Base-by-base conservation (phyloP, 345 rosid species). In the Gossypium australe region DNA sequence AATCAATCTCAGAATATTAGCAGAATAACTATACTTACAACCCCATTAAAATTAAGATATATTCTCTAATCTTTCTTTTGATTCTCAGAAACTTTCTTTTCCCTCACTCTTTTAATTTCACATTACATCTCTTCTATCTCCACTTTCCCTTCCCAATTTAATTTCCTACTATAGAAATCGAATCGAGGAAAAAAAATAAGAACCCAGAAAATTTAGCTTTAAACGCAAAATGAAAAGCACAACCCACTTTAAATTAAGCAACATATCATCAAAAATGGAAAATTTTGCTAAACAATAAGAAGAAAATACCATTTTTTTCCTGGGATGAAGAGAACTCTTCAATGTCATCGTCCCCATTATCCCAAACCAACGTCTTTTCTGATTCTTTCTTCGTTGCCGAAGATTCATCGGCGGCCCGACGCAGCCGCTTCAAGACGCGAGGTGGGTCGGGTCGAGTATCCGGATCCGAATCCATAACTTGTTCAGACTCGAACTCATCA, bases 311-410 rank as follows among this genome's bases (percentile, higher is more conserved):
- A 67, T 45, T 43, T 65, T 82, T 88, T 8, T 92, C 97, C 52
- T 82, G 86, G 2, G 97, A 89, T 67, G 95, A 89, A 65, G 97
- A 91, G 82, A 92, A 90, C 77, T 86, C 95, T 67, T 88, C 97
- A 34, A 94, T 91, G 3, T 93, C 97, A 60, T 92, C 97, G 48
- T 90, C 92, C 24, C 75, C 82, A 78, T 68, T 68, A 48, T 75
- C 78, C 25, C 12, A 38, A 78, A 29, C 66, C 45, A 76, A 55
- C 45, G 55, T 17, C 76, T 71, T 70, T 27, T 69, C 78, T n/a
- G 60, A 47, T 65, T 57, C 79, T 60, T 58, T 72, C 71, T 65
- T 62, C 43, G 22, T 73, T 62, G 70, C 29, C 67, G 74, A 67
- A 18, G 60, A 60, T 2, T 44, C 61, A 9, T 60, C 80, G 3